These are phyloP conservation scores for Capsicum baccatum DNA, from an alignment of 257 asterid species.

Conservation along the genomic window DNA sequence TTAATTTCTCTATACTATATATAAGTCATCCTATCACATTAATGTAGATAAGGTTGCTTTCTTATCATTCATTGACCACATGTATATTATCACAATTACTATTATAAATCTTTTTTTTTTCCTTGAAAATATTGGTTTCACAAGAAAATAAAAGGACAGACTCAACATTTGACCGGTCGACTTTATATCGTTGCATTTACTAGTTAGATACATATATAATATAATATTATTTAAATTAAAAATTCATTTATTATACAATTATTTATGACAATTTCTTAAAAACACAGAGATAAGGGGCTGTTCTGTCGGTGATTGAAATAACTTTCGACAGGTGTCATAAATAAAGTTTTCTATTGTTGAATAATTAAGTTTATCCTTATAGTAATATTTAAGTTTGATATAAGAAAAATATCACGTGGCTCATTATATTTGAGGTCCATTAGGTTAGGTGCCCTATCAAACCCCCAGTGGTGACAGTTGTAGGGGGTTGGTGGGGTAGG, in stretches of 20 bases:
- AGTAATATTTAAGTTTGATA: not conserved
- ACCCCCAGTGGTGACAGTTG: not conserved
- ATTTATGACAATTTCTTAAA: too few relatives aligned
- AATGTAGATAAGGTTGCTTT: not conserved
- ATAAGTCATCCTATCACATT: not conserved
- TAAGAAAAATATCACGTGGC: conserved; percentile 21
- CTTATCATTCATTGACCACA: conserved; percentile 1
- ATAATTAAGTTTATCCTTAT: conserved; percentile 16
- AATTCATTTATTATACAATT: not conserved
- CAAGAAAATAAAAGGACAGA: too few relatives aligned
- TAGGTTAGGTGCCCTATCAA: not conserved
- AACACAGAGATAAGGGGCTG: not conserved
- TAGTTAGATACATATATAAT: too few relatives aligned
- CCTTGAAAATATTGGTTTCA: not conserved
- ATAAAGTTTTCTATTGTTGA: not conserved
- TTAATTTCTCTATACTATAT: not conserved
- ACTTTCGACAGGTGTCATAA: not conserved
- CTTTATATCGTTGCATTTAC: too few relatives aligned
- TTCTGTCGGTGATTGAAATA: conserved; percentile 26
- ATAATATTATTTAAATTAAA: too few relatives aligned
- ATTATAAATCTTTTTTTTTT: not conserved
- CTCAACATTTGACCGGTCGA: too few relatives aligned
- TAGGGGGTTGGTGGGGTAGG: not conserved
- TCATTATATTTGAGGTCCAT: not conserved
- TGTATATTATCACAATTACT: not conserved